Conservation (phyloP, 1,284 basidiomycete species). For the Ceratobasidium sp. region DNA sequence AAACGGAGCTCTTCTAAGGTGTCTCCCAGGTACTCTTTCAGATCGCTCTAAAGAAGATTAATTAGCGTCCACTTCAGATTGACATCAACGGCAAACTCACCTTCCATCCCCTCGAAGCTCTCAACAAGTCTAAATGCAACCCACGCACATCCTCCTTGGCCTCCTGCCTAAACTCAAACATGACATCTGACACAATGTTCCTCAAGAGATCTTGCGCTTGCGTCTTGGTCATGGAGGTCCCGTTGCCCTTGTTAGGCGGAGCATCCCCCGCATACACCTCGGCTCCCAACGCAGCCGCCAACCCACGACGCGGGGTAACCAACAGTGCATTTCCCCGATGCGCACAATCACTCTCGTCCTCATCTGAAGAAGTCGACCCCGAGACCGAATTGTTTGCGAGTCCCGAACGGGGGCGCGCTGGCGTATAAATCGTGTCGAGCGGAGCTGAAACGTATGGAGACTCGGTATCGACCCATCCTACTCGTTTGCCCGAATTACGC, state of each 20-base stretch:
- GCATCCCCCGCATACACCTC: conserved; percentile 30
- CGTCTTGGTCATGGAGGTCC: conserved; percentile 17
- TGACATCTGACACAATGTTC: conserved; percentile 66
- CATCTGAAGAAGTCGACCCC: neutral
- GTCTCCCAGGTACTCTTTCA: conserved; percentile 62
- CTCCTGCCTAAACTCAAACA: conserved; percentile 72
- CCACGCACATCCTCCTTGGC: conserved; percentile 69
- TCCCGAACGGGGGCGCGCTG: conserved; percentile 9
- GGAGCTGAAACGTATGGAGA: conserved; percentile 25
- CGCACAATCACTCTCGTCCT: conserved; percentile 11
- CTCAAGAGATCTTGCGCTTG: conserved; percentile 66
- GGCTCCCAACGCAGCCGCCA: conserved; percentile 32
- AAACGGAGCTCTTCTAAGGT: conserved; percentile 54
- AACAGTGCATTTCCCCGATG: conserved; percentile 2
- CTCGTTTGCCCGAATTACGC: conserved; percentile 22
- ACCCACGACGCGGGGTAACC: conserved; percentile 29
- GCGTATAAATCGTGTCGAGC: conserved; percentile 5
- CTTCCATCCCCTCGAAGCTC: conserved; percentile 65
- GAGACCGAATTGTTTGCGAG: neutral
- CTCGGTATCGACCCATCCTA: conserved; percentile 32
- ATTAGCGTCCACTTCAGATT: neutral
- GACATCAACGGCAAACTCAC: conserved; percentile 16
- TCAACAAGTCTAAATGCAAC: conserved; percentile 70
- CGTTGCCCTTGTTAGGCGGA: neutral
- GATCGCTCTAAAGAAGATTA: conserved; percentile 53